A percentile compares a stretch with the other conserved stretches of the same genome.
These are phyloP conservation scores for Fusarium luffae DNA, from an alignment of 2,329 filamentous ascomycete genomes.

Conservation along the genomic window DNA sequence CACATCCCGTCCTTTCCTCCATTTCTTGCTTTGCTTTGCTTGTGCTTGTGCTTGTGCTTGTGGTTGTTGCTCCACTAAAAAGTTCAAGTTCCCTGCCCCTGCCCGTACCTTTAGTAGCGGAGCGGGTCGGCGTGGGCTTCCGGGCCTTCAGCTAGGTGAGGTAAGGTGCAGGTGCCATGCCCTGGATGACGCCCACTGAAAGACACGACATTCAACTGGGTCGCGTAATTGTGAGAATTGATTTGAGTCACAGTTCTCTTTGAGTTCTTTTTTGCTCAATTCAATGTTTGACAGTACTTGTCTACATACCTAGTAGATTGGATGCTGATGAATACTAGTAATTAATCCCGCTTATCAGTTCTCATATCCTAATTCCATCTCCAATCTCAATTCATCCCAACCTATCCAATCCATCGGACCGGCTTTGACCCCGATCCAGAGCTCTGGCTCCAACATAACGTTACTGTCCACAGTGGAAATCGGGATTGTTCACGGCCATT, in stretches of 20 bases:
- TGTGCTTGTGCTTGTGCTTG: conserved; percentile 27
- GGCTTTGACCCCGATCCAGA: conserved; percentile 32
- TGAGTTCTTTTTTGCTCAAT: not conserved
- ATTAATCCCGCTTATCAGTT: conserved; percentile 15
- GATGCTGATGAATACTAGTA: no score
- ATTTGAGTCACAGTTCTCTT: not conserved
- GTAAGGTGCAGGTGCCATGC: conserved; percentile 20
- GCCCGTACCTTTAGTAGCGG: conserved; percentile 25
- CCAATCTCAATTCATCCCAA: conserved; percentile 7
- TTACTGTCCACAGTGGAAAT: conserved; percentile 14
- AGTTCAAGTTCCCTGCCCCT: conserved; percentile 33
- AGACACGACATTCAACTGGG: not conserved
- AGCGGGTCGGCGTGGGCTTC: conserved; percentile 39
- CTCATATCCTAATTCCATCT: conserved; percentile 24
- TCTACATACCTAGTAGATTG: no score
- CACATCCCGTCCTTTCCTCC: conserved; percentile 2
- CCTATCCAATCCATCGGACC: conserved; percentile 26
- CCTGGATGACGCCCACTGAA: conserved; percentile 40
- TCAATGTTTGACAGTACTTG: no score
- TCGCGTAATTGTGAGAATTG: not conserved
- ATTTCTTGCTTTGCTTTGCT: conserved; percentile 19
- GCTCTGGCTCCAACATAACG: conserved; percentile 22
- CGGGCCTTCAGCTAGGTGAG: conserved; percentile 23
- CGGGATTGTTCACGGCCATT: conserved; percentile 3
- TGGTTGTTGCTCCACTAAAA: conserved; percentile 34